These are phyloP conservation scores for Solanum piurae DNA, from an alignment of 257 asterid species.

Conservation along the genomic window DNA sequence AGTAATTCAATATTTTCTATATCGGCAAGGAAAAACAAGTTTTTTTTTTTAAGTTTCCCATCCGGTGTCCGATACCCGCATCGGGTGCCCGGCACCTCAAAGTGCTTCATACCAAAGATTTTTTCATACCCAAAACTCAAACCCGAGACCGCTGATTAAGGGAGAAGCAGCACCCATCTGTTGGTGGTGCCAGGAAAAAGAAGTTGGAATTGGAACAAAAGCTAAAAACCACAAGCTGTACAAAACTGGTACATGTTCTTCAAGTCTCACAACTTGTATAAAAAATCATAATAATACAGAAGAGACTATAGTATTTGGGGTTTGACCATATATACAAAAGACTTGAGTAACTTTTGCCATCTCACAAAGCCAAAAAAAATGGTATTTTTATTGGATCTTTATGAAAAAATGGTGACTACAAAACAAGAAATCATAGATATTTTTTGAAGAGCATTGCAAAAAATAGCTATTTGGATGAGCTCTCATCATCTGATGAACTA, in stretches of 20 bases:
- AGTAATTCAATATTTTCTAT: no score
- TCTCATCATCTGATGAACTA: slow-evolving; percentile 63
- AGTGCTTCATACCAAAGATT: no score
- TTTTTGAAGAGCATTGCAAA: not conserved
- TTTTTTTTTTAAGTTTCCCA: not conserved
- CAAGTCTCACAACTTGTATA: not conserved
- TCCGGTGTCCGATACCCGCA: not conserved
- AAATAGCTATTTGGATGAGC: slow-evolving; percentile 6
- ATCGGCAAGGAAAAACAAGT: not conserved
- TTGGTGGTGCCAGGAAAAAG: not conserved
- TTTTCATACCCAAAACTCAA: no score
- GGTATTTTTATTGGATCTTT: not conserved
- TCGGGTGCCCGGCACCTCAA: not conserved
- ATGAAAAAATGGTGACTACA: not conserved
- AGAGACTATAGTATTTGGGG: not conserved
- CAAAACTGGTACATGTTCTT: not conserved
- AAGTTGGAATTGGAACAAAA: not conserved
- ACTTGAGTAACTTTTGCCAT: not conserved
- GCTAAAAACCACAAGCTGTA: not conserved
- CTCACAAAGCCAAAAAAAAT: not conserved
- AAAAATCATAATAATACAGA: not conserved
- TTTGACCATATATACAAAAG: not conserved
- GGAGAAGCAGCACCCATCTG: not conserved
- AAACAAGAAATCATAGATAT: not conserved
- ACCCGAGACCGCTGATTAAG: not conserved